These are phyloP conservation scores for Rhizomucor miehei DNA, from an alignment of 371 early-diverging fungal species.

Conservation along the genomic window DNA sequence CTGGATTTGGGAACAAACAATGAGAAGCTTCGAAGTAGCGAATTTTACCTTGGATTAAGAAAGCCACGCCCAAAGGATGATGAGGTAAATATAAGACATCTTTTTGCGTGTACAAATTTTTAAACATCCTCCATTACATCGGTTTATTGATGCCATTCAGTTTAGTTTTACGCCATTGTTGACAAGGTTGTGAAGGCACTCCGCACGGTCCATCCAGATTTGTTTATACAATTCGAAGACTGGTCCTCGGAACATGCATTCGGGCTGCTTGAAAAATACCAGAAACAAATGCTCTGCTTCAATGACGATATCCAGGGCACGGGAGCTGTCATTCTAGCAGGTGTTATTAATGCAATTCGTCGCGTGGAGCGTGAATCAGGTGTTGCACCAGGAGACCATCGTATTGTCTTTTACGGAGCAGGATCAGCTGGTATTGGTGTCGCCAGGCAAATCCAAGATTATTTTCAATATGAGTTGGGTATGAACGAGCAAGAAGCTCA, in stretches of 20 bases:
- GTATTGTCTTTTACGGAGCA: conserved; percentile 87
- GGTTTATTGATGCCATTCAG: background rate
- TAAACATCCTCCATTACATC: no score
- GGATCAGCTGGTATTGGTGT: conserved; percentile 91
- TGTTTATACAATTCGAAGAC: conserved; percentile 93
- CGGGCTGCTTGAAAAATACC: conserved; percentile 67
- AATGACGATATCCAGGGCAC: conserved; percentile 80
- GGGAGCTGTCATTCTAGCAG: conserved; percentile 86
- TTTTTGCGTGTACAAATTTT: no score
- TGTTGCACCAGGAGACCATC: conserved; percentile 65
- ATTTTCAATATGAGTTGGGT: conserved; percentile 65
- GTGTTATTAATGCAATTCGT: conserved; percentile 86
- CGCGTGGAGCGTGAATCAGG: conserved; percentile 50
- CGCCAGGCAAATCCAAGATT: conserved; percentile 78
- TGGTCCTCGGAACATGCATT: conserved; percentile 89
- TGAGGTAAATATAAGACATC: conserved; percentile 31
- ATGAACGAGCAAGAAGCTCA: conserved; percentile 74
- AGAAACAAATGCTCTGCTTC: conserved; percentile 68
- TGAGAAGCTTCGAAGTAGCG: conserved; percentile 69
- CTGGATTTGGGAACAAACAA: conserved; percentile 91
- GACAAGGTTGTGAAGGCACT: conserved; percentile 78
- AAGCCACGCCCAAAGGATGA: conserved; percentile 40
- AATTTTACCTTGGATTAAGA: conserved; percentile 81
- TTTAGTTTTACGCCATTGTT: conserved; percentile 71
- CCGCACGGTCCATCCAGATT: conserved; percentile 63